Evolutionary conservation across 148 eudicot genomes (phyloP).

Genomic region (Pouteria glomerata): DNA sequence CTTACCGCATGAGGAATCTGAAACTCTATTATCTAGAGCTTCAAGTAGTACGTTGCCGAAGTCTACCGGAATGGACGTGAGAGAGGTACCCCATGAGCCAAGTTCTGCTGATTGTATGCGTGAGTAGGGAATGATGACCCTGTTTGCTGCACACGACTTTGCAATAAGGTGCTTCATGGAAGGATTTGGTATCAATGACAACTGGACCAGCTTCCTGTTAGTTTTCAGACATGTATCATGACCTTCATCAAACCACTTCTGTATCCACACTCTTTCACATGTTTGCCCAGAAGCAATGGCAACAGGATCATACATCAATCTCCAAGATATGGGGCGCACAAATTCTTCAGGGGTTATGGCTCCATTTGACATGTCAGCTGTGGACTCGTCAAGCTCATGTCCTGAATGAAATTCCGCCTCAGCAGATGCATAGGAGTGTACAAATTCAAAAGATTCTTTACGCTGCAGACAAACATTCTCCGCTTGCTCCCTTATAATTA

Average conservation of each 20-base stretch:
- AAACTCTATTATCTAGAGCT: slow-evolving; percentile 44
- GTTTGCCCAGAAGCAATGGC: slow-evolving; percentile 80
- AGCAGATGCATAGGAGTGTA: slow-evolving; percentile 17
- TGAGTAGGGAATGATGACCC: slow-evolving; percentile 32
- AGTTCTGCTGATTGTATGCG: slow-evolving; percentile 18
- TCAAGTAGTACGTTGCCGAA: slow-evolving; percentile 55
- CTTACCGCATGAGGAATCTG: slow-evolving; percentile 24
- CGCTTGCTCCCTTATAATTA: slow-evolving; percentile 22
- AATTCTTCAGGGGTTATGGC: slow-evolving; percentile 58
- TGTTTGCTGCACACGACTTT: slow-evolving; percentile 50
- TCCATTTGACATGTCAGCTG: slow-evolving; percentile 18
- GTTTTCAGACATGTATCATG: slow-evolving; percentile 72
- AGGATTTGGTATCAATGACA: slow-evolving; percentile 52
- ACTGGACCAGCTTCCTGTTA: slow-evolving; percentile 34
- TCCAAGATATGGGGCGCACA: slow-evolving; percentile 58
- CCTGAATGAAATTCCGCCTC: slow-evolving; percentile 19
- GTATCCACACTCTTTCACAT: slow-evolving; percentile 67
- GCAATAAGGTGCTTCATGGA: slow-evolving; percentile 48
- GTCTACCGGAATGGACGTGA: slow-evolving; percentile 54
- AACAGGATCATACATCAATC: slow-evolving; percentile 81
- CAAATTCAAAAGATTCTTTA: slow-evolving; percentile 14
- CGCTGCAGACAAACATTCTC: slow-evolving; percentile 12
- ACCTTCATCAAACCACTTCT: slow-evolving; percentile 86
- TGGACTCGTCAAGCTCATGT: slow-evolving; percentile 17
- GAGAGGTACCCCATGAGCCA: slow-evolving; percentile 48